These are phyloP conservation scores for Entomophthora muscae DNA, from an alignment of 371 early-diverging fungal species.

Conservation along the genomic window DNA sequence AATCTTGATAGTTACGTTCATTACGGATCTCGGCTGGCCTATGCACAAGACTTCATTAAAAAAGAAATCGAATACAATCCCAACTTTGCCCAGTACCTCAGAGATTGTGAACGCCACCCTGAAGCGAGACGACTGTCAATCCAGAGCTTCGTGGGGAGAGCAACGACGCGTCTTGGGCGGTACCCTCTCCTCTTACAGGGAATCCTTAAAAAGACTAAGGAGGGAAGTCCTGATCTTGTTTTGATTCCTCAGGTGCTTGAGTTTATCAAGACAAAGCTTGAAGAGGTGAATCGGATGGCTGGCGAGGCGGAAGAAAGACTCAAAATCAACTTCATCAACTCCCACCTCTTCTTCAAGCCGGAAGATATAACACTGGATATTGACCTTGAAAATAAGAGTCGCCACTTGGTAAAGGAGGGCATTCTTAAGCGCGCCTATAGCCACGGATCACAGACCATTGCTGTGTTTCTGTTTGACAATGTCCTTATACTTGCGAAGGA, in stretches of 20 bases:
- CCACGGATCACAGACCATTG: conserved; percentile 15
- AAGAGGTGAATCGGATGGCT: conserved; percentile 6
- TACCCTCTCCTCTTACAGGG: conserved; percentile 72
- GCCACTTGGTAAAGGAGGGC: conserved; percentile 1
- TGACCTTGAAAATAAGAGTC: neutral
- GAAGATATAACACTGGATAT: neutral
- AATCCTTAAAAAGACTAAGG: conserved; percentile 63
- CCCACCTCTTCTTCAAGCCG: conserved; percentile 1
- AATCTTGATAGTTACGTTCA: conserved; percentile 61
- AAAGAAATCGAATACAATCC: conserved; percentile 48
- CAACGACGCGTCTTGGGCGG: conserved; percentile 74
- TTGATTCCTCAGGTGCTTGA: conserved; percentile 34
- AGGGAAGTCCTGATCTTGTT: conserved; percentile 55
- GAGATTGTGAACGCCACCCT: conserved; percentile 51
- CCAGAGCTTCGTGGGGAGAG: conserved; percentile 64
- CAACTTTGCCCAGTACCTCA: conserved; percentile 23
- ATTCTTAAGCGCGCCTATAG: neutral
- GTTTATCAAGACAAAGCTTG: conserved; percentile 42
- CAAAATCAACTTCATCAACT: conserved; percentile 1
- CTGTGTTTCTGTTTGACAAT: conserved; percentile 74
- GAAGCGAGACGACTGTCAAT: conserved; percentile 63
- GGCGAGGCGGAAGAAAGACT: conserved; percentile 5
- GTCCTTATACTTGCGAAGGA: conserved; percentile 53
- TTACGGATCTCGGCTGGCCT: conserved; percentile 75
- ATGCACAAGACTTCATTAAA: conserved; percentile 67